Evolutionary conservation across 345 rosid genomes (phyloP).

Genomic region (Corchorus olitorius): DNA sequence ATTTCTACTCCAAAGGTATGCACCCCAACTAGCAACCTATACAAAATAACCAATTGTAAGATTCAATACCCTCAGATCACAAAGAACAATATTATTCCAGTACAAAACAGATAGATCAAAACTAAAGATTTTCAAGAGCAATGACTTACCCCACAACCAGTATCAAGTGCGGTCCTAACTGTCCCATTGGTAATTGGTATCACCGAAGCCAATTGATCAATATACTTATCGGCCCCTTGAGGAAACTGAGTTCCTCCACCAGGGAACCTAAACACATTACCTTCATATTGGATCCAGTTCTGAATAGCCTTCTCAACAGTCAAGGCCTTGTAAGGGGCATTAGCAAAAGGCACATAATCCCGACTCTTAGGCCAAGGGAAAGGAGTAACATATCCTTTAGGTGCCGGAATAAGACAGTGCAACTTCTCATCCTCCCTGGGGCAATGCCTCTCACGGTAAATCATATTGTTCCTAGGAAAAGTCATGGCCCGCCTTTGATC

Average conservation of each 20-base stretch:
- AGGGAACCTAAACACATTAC: slow-evolving; percentile 91
- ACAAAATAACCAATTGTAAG: slow-evolving; percentile 3
- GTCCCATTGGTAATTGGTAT: slow-evolving; percentile 88
- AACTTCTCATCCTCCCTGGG: slow-evolving; percentile 72
- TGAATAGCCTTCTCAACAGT: slow-evolving; percentile 99
- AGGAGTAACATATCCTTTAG: slow-evolving; percentile 93
- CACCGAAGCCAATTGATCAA: slow-evolving; percentile 90
- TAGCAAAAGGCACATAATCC: slow-evolving; percentile 94
- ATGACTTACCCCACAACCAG: slow-evolving; percentile 95
- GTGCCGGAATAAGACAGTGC: slow-evolving; percentile 87
- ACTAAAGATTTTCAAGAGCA: slow-evolving; percentile 1
- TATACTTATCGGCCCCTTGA: slow-evolving; percentile 96
- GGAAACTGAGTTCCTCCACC: slow-evolving; percentile 99
- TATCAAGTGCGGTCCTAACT: slow-evolving; percentile 93
- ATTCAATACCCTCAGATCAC: background rate
- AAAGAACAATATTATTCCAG: slow-evolving; percentile 1
- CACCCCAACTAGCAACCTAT: slow-evolving; percentile 99
- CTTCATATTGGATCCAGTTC: slow-evolving; percentile 98
- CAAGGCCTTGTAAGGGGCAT: slow-evolving; percentile 97
- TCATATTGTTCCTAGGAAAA: slow-evolving; percentile 91
- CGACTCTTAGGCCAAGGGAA: slow-evolving; percentile 99
- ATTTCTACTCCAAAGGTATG: slow-evolving; percentile 95
- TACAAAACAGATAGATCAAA: slow-evolving; percentile 5
- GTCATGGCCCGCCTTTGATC: slow-evolving; percentile 98
- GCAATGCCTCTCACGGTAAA: slow-evolving; percentile 92